phyloP scores from a whole-genome alignment of 23 red algal genomes.

The Pyropia haitanensis region DNA sequence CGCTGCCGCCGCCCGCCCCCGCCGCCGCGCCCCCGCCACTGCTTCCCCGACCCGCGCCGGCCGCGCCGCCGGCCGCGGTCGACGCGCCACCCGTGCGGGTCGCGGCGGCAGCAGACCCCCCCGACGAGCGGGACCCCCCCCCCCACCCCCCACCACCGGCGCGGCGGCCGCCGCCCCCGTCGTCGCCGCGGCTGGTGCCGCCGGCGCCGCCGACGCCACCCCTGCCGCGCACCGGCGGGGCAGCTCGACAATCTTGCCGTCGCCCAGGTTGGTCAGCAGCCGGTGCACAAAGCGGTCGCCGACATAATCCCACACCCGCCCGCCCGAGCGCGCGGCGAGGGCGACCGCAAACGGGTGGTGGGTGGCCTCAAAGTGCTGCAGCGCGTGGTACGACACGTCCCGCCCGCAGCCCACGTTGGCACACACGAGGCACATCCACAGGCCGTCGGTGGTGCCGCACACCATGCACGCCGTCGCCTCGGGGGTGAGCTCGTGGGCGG shows the following conservation, averaged over 20 bases:
- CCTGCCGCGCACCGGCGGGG: conserved; percentile 11
- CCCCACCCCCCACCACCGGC: conserved; percentile 4
- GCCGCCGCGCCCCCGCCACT: no score
- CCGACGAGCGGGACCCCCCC: conserved; percentile 14
- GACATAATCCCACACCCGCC: conserved; percentile 88
- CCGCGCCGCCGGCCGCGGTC: background rate
- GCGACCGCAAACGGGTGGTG: conserved; percentile 70
- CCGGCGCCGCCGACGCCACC: background rate
- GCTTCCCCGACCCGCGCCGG: no score
- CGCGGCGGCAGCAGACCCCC: background rate
- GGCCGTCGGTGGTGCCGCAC: conserved; percentile 44
- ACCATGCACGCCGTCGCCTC: conserved; percentile 67
- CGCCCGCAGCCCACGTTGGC: conserved; percentile 79
- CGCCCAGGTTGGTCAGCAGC: conserved; percentile 46
- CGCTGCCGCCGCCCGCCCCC: no score
- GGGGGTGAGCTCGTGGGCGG: conserved; percentile 56
- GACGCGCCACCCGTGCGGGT: background rate
- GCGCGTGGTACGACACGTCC: conserved; percentile 77
- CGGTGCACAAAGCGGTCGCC: conserved; percentile 81
- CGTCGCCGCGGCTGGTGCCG: no score
- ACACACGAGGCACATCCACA: conserved; percentile 93
- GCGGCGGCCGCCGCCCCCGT: background rate
- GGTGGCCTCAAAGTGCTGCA: conserved; percentile 63
- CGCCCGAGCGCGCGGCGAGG: conserved; percentile 18
- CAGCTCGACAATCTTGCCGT: conserved; percentile 70